These are phyloP conservation scores for Barbatosphaeria neglecta DNA, from an alignment of 495 filamentous ascomycete genomes.

Conservation along the genomic window DNA sequence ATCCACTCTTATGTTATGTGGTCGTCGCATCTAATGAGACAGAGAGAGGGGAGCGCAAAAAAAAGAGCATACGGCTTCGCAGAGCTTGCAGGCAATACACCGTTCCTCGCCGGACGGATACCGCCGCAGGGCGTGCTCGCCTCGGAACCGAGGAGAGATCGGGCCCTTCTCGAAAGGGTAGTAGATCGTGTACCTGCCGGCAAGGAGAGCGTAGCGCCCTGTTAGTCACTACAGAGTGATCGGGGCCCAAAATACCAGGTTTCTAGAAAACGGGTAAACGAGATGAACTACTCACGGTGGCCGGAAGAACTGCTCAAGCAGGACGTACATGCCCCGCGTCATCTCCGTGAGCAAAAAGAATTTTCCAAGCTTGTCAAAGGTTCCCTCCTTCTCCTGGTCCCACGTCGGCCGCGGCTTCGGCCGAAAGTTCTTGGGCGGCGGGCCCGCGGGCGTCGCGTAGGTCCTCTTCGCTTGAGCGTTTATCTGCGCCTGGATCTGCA, in stretches of 20 bases:
- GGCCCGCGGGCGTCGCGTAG: conserved; percentile 67
- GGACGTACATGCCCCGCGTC: conserved; percentile 92
- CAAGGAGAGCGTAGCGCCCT: background rate
- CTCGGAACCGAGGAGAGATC: conserved; percentile 93
- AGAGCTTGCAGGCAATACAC: conserved; percentile 98
- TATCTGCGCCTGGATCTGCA: too few relatives aligned
- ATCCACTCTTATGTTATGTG: too few relatives aligned
- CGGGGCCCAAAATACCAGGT: background rate
- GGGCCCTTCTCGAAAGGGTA: conserved; percentile 99
- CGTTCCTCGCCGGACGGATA: conserved; percentile 97
- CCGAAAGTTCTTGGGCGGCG: conserved; percentile 68
- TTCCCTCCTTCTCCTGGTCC: conserved; percentile 58
- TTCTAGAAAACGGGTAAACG: background rate
- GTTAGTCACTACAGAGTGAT: background rate
- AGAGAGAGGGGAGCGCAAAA: too few relatives aligned
- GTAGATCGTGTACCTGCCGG: conserved; percentile 80
- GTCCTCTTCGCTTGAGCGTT: conserved; percentile 37
- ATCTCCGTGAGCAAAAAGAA: conserved; percentile 95
- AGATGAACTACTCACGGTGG: conserved; percentile 62
- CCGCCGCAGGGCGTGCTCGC: conserved; percentile 87
- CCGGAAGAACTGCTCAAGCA: conserved; percentile 95
- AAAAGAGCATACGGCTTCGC: conserved; percentile 58
- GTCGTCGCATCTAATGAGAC: too few relatives aligned
- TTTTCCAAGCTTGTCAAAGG: conserved; percentile 71
- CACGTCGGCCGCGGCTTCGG: conserved; percentile 54